Percentiles rank a stretch among this genome's conserved stretches.
These are phyloP conservation scores for Begonia fuchsioides DNA, from an alignment of 306 rosid species.

Conservation along the genomic window DNA sequence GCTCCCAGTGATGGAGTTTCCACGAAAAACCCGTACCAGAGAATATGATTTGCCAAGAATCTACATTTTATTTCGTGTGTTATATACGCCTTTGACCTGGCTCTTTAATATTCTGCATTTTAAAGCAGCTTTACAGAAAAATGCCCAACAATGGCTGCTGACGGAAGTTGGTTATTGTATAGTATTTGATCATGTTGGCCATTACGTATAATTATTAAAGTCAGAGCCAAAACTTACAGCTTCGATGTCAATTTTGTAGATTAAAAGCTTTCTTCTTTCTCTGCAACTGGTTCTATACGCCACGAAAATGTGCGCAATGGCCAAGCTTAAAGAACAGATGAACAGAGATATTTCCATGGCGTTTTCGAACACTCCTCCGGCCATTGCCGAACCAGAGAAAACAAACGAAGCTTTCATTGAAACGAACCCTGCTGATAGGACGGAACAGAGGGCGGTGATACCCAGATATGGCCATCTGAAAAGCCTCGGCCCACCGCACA, in stretches of 20 bases:
- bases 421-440: slow-evolving; percentile 56
- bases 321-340: slow-evolving; percentile 54
- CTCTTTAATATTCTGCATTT: no score
- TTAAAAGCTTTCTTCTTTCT: slow-evolving; percentile 85
- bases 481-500: slow-evolving; percentile 76
- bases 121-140: no score
- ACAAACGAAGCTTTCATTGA: slow-evolving; percentile 64
- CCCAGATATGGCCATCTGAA: slow-evolving; percentile 80
- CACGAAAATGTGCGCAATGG: slow-evolving; percentile 66
- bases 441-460: slow-evolving; percentile 57
- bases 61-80: no score
- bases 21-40: no score
- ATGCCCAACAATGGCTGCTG: no score
- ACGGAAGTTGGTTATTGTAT: no score
- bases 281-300: slow-evolving; percentile 95
- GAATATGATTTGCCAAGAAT: no score
- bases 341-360: slow-evolving; percentile 52
- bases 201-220: not conserved
- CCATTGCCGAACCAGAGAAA: slow-evolving; percentile 19
- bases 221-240: slow-evolving; percentile 43
- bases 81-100: no score
- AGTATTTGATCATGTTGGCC: no score
- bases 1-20: no score
- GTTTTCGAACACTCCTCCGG: slow-evolving; percentile 22
- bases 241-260: slow-evolving; percentile 92